These are phyloP conservation scores for Vitis hybrid DNA, from an alignment of 177 flowering plant species.

Conservation along the genomic window DNA sequence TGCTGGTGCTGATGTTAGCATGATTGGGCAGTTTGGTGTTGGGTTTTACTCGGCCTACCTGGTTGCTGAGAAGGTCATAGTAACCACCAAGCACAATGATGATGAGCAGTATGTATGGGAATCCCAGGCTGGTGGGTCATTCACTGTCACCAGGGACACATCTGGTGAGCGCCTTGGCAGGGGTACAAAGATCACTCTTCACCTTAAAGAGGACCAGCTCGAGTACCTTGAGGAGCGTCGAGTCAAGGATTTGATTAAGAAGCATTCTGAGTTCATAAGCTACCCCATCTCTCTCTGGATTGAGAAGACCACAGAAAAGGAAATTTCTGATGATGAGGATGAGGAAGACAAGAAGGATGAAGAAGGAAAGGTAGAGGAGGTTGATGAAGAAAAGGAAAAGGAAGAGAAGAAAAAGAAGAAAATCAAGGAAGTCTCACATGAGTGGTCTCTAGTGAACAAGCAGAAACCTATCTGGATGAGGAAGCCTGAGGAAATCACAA, in stretches of 20 bases:
- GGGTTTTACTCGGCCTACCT: slow-evolving; percentile 66
- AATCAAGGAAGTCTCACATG: slow-evolving; percentile 33
- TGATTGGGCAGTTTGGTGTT: slow-evolving; percentile 70
- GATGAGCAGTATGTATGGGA: slow-evolving; percentile 84
- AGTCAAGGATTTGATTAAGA: slow-evolving; percentile 32
- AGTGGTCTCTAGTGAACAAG: slow-evolving; percentile 32
- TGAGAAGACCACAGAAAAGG: slow-evolving; percentile 28
- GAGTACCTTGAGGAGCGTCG: slow-evolving; percentile 52
- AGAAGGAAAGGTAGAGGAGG: slow-evolving; percentile 26
- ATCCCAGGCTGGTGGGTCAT: slow-evolving; percentile 73
- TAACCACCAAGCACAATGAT: slow-evolving; percentile 76
- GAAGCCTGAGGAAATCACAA: slow-evolving; percentile 38
- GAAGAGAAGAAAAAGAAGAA: slow-evolving; percentile 35
- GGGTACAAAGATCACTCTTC: slow-evolving; percentile 41
- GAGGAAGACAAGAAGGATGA: slow-evolving; percentile 28
- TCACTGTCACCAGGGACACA: slow-evolving; percentile 56
- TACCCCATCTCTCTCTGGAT: slow-evolving; percentile 27
- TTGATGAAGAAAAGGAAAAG: slow-evolving; percentile 31
- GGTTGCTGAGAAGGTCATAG: slow-evolving; percentile 75
- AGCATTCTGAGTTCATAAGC: slow-evolving; percentile 29
- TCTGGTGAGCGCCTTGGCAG: slow-evolving; percentile 41
- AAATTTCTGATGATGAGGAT: slow-evolving; percentile 29
- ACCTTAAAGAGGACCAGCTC: slow-evolving; percentile 40
- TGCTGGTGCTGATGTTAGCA: slow-evolving; percentile 69
- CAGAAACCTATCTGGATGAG: slow-evolving; percentile 44